A percentile compares a stretch with the other conserved stretches of the same genome.
These are phyloP conservation scores for Gastrolobium villosum DNA, from an alignment of 306 rosid species.

Conservation along the genomic window DNA sequence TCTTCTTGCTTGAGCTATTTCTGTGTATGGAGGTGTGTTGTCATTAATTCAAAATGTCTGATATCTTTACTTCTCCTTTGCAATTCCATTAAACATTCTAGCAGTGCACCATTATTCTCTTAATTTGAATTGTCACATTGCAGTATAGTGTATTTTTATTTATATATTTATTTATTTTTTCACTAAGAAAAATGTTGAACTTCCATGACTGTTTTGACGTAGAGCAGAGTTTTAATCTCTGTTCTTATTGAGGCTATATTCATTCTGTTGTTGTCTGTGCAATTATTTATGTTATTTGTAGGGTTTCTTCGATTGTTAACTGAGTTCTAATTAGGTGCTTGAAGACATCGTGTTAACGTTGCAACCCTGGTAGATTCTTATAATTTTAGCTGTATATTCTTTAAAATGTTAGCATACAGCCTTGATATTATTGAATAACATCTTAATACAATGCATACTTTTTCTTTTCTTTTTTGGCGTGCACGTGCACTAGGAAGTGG, in stretches of 20 bases:
- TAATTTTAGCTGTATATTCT: neutral
- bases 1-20: neutral
- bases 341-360: neutral
- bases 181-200: slow-evolving; percentile 8
- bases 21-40: neutral
- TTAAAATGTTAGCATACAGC: neutral
- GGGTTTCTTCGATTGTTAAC: neutral
- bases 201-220: slow-evolving; percentile 2
- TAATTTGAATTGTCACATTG: neutral
- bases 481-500: no score
- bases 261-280: neutral
- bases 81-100: neutral
- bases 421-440: neutral
- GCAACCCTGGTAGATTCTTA: neutral
- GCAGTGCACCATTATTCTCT: neutral
- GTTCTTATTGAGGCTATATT: slow-evolving; percentile 15
- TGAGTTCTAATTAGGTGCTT: neutral
- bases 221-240: neutral
- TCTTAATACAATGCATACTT: no score
- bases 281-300: neutral
- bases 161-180: neutral
- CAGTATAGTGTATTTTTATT: neutral
- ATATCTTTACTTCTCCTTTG: slow-evolving; percentile 11
- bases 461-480: no score
- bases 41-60: neutral